These are phyloP conservation scores for Sporobolomyces phaffii DNA, from an alignment of 768 basidiomycete genomes.

Conservation along the genomic window DNA sequence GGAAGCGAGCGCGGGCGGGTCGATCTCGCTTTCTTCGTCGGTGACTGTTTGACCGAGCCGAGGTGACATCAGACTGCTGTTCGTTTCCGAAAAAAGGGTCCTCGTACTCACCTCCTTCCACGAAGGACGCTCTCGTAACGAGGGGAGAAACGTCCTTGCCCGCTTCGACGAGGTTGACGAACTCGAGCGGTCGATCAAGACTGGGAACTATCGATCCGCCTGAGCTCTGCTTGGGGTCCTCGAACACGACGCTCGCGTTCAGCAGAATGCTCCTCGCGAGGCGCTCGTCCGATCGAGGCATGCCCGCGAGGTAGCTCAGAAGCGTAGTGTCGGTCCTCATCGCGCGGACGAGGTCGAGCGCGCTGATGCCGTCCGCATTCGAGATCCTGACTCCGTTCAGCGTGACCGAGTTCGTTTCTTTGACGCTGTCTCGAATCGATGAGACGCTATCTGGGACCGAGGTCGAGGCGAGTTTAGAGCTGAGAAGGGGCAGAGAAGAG, in stretches of 20 bases:
- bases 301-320: neutral
- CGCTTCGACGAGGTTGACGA: slow-evolving; percentile 25
- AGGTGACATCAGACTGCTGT: neutral
- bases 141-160: neutral
- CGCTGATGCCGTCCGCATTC: neutral
- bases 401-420: neutral
- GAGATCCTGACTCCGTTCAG: slow-evolving; percentile 17
- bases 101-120: slow-evolving; percentile 20
- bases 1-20: slow-evolving; percentile 39
- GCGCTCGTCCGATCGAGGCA: neutral
- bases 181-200: slow-evolving; percentile 1
- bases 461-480: neutral
- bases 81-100: neutral
- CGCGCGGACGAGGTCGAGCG: neutral
- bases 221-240: neutral
- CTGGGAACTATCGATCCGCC: slow-evolving; percentile 6
- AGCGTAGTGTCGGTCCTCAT: slow-evolving; percentile 7
- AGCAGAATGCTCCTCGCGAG: slow-evolving; percentile 8
- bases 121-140: slow-evolving; percentile 4
- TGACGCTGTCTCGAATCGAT: neutral
- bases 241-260: neutral
- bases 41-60: neutral
- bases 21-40: slow-evolving; percentile 2
- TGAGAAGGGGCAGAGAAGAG: slow-evolving; percentile 1
- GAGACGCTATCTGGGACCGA: neutral